phyloP scores from a whole-genome alignment of 2,329 filamentous ascomycete species.

The Aspergillus hortae region DNA sequence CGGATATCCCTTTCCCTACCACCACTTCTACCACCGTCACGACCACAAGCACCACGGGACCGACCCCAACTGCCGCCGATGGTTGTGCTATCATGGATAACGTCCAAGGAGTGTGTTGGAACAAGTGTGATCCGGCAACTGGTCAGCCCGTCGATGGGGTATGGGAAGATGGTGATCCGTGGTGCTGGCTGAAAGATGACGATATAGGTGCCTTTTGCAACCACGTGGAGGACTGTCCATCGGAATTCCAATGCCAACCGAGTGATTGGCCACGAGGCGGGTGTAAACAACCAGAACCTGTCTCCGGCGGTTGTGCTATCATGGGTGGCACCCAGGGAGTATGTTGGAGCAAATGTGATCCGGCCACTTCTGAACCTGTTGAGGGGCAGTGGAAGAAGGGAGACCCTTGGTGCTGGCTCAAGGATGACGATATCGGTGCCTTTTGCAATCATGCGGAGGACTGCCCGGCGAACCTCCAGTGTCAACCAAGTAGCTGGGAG shows the following conservation, averaged over 20 bases:
- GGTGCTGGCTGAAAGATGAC: slow-evolving; percentile 4
- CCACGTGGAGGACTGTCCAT: not conserved
- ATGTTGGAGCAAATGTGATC: slow-evolving; percentile 5
- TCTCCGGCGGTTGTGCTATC: not conserved
- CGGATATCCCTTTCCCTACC: not conserved
- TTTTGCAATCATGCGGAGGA: not conserved
- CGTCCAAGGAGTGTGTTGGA: not conserved
- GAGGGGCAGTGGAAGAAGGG: not conserved
- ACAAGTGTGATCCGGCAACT: not conserved
- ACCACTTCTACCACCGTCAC: not conserved
- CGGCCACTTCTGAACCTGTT: not conserved
- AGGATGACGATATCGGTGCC: not conserved
- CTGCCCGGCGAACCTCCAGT: slow-evolving; percentile 1
- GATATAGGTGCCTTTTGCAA: slow-evolving; percentile 3
- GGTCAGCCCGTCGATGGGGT: not conserved
- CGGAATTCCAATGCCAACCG: not conserved
- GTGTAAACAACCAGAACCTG: too few species aligned
- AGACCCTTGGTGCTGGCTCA: slow-evolving; percentile 6
- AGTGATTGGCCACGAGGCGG: not conserved
- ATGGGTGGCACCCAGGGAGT: slow-evolving; percentile 1
- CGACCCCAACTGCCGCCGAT: not conserved
- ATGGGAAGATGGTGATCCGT: not conserved
- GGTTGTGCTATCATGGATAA: not conserved
- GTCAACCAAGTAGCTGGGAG: slow-evolving; percentile 2
- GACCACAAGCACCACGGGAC: not conserved